Evolutionary conservation across 2,329 filamentous ascomycete species (phyloP).

Genomic region (Bipolaris bicolor): DNA sequence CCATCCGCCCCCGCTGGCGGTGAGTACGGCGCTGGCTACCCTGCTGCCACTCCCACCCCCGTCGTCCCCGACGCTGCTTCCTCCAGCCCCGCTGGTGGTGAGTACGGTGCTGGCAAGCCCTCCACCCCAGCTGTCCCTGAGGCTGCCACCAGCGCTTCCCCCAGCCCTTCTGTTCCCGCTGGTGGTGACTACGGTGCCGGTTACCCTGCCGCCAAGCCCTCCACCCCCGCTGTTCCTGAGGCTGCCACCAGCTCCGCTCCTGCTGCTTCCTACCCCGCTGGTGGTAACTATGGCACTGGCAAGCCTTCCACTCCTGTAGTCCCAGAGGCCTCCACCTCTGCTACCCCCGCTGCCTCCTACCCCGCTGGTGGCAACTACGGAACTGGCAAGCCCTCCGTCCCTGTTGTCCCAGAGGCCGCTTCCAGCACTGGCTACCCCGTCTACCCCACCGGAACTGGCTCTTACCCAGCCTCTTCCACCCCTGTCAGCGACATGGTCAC

Average conservation of each 20-base stretch:
- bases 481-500: conserved; percentile 47
- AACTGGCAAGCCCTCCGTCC: background rate
- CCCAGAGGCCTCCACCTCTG: conserved; percentile 8
- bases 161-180: conserved; percentile 8
- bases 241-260: conserved; percentile 1
- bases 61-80: background rate
- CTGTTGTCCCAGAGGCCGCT: conserved; percentile 8
- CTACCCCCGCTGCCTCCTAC: conserved; percentile 11
- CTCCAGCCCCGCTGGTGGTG: background rate
- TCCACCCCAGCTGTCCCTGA: conserved; percentile 6
- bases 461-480: conserved; percentile 43
- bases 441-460: conserved; percentile 39
- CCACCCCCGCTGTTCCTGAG: conserved; percentile 3
- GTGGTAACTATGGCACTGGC: background rate
- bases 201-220: background rate
- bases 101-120: background rate
- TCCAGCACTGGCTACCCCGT: conserved; percentile 20
- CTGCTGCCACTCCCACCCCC: conserved; percentile 3
- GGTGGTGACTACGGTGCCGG: background rate
- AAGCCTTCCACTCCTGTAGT: conserved; percentile 2
- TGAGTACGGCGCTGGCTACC: background rate
- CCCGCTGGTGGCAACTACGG: conserved; percentile 7
- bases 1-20: background rate
- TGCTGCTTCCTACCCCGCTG: conserved; percentile 12
- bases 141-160: conserved; percentile 6